Evolutionary conservation across 495 filamentous ascomycete species (phyloP).

Genomic region (Cenococcum geophilum): DNA sequence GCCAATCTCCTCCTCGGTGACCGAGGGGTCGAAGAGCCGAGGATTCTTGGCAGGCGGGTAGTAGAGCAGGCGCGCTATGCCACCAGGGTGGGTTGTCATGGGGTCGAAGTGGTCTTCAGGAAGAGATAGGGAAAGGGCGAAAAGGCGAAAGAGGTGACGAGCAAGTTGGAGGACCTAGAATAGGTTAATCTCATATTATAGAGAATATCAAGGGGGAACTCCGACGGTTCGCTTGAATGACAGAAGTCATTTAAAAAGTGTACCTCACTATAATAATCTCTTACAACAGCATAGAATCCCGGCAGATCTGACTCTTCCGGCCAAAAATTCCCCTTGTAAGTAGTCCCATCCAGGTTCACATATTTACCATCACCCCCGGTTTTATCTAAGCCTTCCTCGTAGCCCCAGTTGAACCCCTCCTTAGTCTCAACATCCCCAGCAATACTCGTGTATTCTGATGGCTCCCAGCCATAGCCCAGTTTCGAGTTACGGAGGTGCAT

Average conservation of each 20-base stretch:
- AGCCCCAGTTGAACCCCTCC: slow-evolving; percentile 27
- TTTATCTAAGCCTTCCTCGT: slow-evolving; percentile 20
- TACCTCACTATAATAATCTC: slow-evolving; percentile 24
- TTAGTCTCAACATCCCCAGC: slow-evolving; percentile 23
- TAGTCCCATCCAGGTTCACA: slow-evolving; percentile 21
- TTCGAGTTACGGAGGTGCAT: slow-evolving; percentile 17
- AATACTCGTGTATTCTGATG: slow-evolving; percentile 15
- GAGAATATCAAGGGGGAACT: no score
- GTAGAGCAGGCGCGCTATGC: slow-evolving; percentile 42
- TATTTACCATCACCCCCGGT: slow-evolving; percentile 25
- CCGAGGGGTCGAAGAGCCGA: neutral
- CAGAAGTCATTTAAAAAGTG: neutral
- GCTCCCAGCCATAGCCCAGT: slow-evolving; percentile 17
- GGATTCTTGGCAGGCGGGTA: slow-evolving; percentile 41
- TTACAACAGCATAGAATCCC: slow-evolving; percentile 17
- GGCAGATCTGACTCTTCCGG: slow-evolving; percentile 19
- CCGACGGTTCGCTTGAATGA: neutral
- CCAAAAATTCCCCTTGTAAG: slow-evolving; percentile 17
- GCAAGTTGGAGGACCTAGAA: slow-evolving; percentile 18
- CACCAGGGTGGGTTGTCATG: slow-evolving; percentile 42
- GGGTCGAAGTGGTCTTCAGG: slow-evolving; percentile 44
- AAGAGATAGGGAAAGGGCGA: slow-evolving; percentile 45
- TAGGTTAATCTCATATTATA: neutral
- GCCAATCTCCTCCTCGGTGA: slow-evolving; percentile 35
- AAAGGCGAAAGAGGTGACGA: slow-evolving; percentile 32